phyloP scores from a whole-genome alignment of 2,329 filamentous ascomycete species.

The Kalaharituber pfeilii region DNA sequence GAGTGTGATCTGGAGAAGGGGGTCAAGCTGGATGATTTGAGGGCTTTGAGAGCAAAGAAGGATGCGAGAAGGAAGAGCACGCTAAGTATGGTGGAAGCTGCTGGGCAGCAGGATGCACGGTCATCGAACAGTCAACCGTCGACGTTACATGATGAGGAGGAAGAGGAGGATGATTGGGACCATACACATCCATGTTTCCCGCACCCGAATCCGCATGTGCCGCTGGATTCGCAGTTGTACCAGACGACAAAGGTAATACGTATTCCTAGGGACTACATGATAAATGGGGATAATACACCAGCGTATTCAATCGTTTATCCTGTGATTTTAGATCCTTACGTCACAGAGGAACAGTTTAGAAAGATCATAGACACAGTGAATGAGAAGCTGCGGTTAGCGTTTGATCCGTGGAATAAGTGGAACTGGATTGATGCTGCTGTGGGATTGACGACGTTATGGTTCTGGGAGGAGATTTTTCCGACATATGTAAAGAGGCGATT shows the following conservation, averaged over 20 bases:
- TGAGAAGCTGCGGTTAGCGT: slow-evolving; percentile 53
- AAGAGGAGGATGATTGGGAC: slow-evolving; percentile 49
- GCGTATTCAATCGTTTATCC: slow-evolving; percentile 92
- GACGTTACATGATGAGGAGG: background rate
- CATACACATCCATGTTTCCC: slow-evolving; percentile 88
- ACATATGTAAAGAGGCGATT: slow-evolving; percentile 58
- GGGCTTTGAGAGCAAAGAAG: background rate
- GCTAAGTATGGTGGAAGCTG: background rate
- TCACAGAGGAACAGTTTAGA: slow-evolving; percentile 76
- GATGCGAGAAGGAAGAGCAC: background rate
- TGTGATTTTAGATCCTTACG: slow-evolving; percentile 75
- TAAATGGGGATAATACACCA: slow-evolving; percentile 74
- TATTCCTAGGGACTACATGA: slow-evolving; percentile 78
- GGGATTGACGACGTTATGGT: slow-evolving; percentile 72
- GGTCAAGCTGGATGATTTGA: slow-evolving; percentile 1
- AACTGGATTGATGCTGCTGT: slow-evolving; percentile 67
- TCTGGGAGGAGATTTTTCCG: slow-evolving; percentile 81
- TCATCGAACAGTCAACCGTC: background rate
- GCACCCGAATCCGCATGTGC: slow-evolving; percentile 81
- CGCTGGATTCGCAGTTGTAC: slow-evolving; percentile 56
- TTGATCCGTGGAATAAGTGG: slow-evolving; percentile 57
- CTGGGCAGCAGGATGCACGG: background rate
- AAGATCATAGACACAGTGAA: slow-evolving; percentile 69
- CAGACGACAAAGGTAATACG: slow-evolving; percentile 73
- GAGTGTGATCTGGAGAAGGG: background rate